Conservation (phyloP, 148 eudicot species). For the Vaccinium corymbosum region DNA sequence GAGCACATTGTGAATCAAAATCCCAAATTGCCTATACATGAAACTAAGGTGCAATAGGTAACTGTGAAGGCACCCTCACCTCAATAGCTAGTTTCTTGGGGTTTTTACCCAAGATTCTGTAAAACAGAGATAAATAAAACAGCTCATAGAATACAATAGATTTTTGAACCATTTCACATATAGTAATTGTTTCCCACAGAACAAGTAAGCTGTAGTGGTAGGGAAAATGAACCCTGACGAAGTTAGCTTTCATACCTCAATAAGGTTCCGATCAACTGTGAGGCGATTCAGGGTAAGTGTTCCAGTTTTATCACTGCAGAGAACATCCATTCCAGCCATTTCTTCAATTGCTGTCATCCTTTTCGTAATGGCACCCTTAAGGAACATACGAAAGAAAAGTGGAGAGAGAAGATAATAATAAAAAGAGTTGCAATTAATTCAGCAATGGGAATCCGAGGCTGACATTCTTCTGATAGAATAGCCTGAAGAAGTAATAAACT, state of each 20-base stretch:
- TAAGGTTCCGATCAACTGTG: slow-evolving; percentile 60
- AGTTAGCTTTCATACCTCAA: slow-evolving; percentile 45
- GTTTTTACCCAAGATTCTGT: neutral
- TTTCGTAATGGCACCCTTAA: slow-evolving; percentile 74
- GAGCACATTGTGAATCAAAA: neutral
- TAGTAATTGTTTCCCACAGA: neutral
- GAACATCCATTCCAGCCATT: slow-evolving; percentile 88
- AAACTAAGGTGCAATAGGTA: neutral
- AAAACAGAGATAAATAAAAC: neutral
- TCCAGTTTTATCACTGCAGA: slow-evolving; percentile 79
- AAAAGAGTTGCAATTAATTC: neutral
- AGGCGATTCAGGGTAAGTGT: slow-evolving; percentile 69
- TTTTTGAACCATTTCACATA: neutral
- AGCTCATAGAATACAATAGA: neutral
- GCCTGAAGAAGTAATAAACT: neutral
- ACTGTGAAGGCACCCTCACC: neutral
- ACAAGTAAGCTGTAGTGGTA: slow-evolving; percentile 1
- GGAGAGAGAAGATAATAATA: neutral
- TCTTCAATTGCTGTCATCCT: slow-evolving; percentile 90
- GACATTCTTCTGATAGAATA: slow-evolving; percentile 10
- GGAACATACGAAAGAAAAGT: neutral
- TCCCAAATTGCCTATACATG: neutral
- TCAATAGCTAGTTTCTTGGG: neutral
- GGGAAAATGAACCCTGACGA: neutral
- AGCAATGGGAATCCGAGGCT: neutral